Conservation (phyloP, 2,329 filamentous ascomycete species). For the Colletotrichum lupini region DNA sequence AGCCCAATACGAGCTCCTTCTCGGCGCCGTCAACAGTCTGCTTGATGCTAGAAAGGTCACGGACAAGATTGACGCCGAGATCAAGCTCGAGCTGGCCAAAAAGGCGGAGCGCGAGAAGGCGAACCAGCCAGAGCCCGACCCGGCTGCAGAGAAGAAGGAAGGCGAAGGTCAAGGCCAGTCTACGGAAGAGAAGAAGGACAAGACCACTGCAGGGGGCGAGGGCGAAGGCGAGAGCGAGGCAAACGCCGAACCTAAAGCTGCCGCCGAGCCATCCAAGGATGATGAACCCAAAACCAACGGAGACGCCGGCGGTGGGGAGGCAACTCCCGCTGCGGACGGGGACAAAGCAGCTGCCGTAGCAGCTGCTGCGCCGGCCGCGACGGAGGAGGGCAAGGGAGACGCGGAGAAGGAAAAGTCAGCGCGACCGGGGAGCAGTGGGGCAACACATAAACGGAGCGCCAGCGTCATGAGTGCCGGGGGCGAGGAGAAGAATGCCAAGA, state of each 20-base stretch:
- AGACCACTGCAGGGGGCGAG: background rate
- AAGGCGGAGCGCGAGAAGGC: constrained; percentile 63
- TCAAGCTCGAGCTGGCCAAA: constrained; percentile 69
- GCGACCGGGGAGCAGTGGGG: constrained; percentile 52
- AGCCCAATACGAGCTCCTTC: constrained; percentile 76
- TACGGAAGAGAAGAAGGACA: constrained; percentile 15
- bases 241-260: constrained; percentile 12
- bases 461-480: constrained; percentile 76
- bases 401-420: constrained; percentile 43
- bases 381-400: constrained; percentile 37
- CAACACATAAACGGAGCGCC: constrained; percentile 79
- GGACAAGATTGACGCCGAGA: constrained; percentile 81
- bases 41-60: constrained; percentile 79
- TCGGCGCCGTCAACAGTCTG: constrained; percentile 74
- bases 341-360: constrained; percentile 8
- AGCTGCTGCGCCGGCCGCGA: constrained; percentile 16
- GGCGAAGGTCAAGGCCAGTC: background rate
- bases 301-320: constrained; percentile 17
- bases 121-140: constrained; percentile 25
- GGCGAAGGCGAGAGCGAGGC: background rate
- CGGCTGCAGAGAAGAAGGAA: constrained; percentile 22
- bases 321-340: constrained; percentile 9
- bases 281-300: constrained; percentile 28
- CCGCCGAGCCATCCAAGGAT: constrained; percentile 21
- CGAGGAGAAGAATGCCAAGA: constrained; percentile 72